Conservation (phyloP, 2,329 filamentous ascomycete genomes). For the Samsoniella hepiali region DNA sequence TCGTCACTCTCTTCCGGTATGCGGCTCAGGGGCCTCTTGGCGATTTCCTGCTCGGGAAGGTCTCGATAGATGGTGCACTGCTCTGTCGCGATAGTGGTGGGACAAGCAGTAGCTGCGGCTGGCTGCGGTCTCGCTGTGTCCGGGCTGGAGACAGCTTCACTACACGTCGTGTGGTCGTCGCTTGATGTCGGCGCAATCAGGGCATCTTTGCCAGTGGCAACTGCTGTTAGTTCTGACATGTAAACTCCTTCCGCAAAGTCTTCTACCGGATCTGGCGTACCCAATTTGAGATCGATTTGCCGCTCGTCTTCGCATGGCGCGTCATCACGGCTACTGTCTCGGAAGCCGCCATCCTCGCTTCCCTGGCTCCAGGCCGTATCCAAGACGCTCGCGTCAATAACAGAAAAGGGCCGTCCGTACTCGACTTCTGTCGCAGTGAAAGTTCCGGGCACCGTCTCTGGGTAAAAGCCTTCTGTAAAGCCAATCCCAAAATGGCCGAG, state of each 20-base stretch:
- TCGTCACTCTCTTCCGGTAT: too few species aligned
- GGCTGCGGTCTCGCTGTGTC: neutral
- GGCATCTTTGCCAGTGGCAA: neutral
- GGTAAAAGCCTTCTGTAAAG: neutral
- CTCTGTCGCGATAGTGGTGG: too few species aligned
- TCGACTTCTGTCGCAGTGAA: neutral
- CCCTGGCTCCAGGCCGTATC: neutral
- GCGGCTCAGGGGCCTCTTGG: too few species aligned
- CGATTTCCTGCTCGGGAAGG: too few species aligned
- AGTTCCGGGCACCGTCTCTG: neutral
- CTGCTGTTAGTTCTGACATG: too few species aligned
- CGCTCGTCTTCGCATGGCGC: neutral
- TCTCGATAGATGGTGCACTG: neutral
- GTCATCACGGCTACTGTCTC: neutral
- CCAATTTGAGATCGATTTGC: too few species aligned
- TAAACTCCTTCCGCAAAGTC: too few species aligned
- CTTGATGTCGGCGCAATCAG: neutral
- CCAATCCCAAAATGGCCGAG: conserved; percentile 3
- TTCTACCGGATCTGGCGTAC: neutral
- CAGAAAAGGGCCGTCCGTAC: neutral
- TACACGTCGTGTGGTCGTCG: neutral
- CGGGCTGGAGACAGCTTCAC: neutral
- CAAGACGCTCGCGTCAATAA: neutral
- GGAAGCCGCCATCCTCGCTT: neutral
- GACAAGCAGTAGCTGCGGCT: too few species aligned